Conservation (phyloP, 2,329 filamentous ascomycete genomes). For the Lasiodiplodia hormozganensis region DNA sequence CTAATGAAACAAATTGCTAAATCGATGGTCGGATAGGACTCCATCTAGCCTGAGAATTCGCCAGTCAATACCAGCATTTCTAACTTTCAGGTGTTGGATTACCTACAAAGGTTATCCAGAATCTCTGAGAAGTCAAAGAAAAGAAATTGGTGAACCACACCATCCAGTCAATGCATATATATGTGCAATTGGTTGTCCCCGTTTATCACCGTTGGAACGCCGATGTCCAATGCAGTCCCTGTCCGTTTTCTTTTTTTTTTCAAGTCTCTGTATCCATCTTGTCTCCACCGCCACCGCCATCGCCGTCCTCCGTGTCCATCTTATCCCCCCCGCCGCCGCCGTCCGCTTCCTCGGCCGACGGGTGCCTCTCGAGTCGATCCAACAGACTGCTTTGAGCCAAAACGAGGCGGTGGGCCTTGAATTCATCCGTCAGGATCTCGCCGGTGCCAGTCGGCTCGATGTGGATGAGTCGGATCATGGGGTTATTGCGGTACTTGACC, state of each 20-base stretch:
- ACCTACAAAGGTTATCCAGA: not conserved
- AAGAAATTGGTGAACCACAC: not conserved
- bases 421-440: conserved; percentile 3
- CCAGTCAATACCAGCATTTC: too few species aligned
- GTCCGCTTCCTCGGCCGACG: not conserved
- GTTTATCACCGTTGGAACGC: not conserved
- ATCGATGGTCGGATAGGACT: too few species aligned
- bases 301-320: not conserved
- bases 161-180: not conserved
- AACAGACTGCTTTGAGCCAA: not conserved
- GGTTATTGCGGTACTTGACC: not conserved
- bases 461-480: not conserved
- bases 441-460: not conserved
- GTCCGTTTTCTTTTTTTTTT: not conserved
- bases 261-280: not conserved
- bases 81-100: too few species aligned
- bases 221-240: not conserved
- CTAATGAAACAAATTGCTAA: too few species aligned
- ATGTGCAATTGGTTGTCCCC: not conserved
- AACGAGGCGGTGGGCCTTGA: not conserved
- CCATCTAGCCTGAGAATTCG: too few species aligned
- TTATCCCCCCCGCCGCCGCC: not conserved
- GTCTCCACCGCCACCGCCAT: not conserved
- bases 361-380: not conserved
- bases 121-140: not conserved